A percentile compares a stretch with the other conserved stretches of the same genome.
These are phyloP conservation scores for Aspergillus japonicus DNA, from an alignment of 2,329 filamentous ascomycete species.

Conservation along the genomic window DNA sequence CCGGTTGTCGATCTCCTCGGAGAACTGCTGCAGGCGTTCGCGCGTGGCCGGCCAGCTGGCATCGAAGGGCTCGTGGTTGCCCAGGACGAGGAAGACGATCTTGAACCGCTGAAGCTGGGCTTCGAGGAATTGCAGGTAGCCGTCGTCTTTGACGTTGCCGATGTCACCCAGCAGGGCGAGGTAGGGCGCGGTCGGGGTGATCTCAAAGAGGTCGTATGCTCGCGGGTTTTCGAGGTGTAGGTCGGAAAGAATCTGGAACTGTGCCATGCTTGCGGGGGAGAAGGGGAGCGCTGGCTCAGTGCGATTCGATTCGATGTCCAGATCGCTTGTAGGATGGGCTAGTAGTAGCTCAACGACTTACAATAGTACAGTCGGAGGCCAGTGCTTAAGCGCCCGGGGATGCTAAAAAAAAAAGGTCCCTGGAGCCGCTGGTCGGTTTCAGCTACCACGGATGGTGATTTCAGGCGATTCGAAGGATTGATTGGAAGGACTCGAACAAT, in stretches of 20 bases:
- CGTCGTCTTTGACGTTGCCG: constrained; percentile 47
- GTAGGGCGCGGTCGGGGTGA: constrained; percentile 49
- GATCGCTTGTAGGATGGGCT: background rate
- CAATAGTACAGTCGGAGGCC: background rate
- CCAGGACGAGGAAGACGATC: constrained; percentile 53
- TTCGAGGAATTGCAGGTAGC: constrained; percentile 49
- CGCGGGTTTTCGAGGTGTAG: constrained; percentile 55
- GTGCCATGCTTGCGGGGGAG: constrained; percentile 17
- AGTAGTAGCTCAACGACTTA: background rate
- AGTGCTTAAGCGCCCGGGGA: background rate
- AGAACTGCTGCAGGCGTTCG: constrained; percentile 25
- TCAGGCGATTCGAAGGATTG: no score
- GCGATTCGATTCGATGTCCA: background rate
- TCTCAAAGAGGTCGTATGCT: constrained; percentile 53
- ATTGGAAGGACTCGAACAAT: no score
- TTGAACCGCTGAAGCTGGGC: constrained; percentile 51
- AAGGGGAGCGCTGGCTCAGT: background rate
- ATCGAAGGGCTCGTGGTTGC: constrained; percentile 58
- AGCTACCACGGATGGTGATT: no score
- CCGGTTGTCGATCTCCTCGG: constrained; percentile 17
- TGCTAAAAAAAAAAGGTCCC: background rate
- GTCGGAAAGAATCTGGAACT: constrained; percentile 56
- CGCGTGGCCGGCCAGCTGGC: constrained; percentile 29
- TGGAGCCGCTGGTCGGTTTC: background rate
- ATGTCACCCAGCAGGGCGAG: constrained; percentile 60